Evolutionary conservation across 345 rosid species (phyloP).

Genomic region (Sisymbrium irio): DNA sequence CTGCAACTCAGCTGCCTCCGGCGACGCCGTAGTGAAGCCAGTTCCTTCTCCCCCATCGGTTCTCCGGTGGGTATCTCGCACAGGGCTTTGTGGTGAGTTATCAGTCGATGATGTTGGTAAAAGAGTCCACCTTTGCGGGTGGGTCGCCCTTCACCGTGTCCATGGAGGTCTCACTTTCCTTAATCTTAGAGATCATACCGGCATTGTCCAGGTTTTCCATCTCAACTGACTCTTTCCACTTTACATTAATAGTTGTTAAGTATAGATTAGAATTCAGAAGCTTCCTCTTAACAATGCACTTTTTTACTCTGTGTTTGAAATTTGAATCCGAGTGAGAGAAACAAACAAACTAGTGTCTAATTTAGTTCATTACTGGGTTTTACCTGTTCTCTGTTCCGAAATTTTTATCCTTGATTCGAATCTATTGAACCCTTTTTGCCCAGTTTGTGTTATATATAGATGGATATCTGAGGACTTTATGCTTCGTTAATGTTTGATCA

Average conservation of each 20-base stretch:
- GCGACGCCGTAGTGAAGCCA: slow-evolving; percentile 20
- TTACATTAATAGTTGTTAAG: not conserved
- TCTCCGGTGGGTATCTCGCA: slow-evolving; percentile 75
- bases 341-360: not conserved
- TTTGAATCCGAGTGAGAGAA: not conserved
- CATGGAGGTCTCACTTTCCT: slow-evolving; percentile 92
- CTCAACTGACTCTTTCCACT: not conserved
- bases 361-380: not conserved
- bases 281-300: not conserved
- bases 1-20: slow-evolving; percentile 32
- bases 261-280: not conserved
- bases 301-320: not conserved
- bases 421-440: not conserved
- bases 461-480: slow-evolving; percentile 3
- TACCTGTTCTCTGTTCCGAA: slow-evolving; percentile 2
- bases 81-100: slow-evolving; percentile 63
- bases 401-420: not conserved
- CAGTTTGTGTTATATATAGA: not conserved
- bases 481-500: not conserved
- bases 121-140: slow-evolving; percentile 86
- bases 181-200: slow-evolving; percentile 94
- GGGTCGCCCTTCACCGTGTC: slow-evolving; percentile 92
- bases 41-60: slow-evolving; percentile 20
- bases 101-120: slow-evolving; percentile 62
- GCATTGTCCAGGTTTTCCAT: slow-evolving; percentile 72